Evolutionary conservation across 345 rosid species (phyloP).

Genomic region (Combretum micranthum): DNA sequence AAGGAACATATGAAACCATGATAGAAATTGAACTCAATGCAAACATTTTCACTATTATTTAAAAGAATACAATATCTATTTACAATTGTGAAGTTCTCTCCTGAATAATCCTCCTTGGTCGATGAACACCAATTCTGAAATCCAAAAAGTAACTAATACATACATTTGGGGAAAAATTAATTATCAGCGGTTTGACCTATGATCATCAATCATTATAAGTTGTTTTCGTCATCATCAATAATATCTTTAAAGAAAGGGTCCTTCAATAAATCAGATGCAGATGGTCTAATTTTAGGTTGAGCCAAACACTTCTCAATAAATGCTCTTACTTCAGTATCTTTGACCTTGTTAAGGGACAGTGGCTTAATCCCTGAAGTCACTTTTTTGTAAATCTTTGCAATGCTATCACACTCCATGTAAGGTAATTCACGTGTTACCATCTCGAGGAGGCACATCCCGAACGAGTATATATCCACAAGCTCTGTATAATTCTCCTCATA

Average conservation of each 20-base stretch:
- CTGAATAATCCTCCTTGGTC: no score
- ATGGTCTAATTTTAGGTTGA: constrained; percentile 5
- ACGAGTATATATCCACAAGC: constrained; percentile 14
- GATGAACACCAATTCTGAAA: no score
- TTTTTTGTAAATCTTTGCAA: constrained; percentile 13
- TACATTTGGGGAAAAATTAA: neutral
- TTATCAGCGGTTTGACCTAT: neutral
- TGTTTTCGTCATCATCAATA: constrained; percentile 44
- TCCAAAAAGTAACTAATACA: no score
- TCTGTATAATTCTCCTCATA: constrained; percentile 14
- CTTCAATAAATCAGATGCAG: constrained; percentile 4
- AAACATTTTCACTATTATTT: no score
- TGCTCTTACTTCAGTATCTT: constrained; percentile 3
- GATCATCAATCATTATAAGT: constrained; percentile 6
- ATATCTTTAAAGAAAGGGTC: constrained; percentile 8
- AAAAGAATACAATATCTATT: no score
- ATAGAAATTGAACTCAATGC: no score
- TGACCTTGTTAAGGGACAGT: constrained; percentile 6
- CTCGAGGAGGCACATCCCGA: constrained; percentile 17
- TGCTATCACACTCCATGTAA: constrained; percentile 8
- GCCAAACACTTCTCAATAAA: constrained; percentile 15
- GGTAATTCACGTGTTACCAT: constrained; percentile 14
- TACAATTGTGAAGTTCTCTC: no score
- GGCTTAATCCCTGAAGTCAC: constrained; percentile 7
- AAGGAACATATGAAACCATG: no score